These are phyloP conservation scores for Persicaria tinctoria DNA, from an alignment of 148 eudicot species.

Conservation along the genomic window DNA sequence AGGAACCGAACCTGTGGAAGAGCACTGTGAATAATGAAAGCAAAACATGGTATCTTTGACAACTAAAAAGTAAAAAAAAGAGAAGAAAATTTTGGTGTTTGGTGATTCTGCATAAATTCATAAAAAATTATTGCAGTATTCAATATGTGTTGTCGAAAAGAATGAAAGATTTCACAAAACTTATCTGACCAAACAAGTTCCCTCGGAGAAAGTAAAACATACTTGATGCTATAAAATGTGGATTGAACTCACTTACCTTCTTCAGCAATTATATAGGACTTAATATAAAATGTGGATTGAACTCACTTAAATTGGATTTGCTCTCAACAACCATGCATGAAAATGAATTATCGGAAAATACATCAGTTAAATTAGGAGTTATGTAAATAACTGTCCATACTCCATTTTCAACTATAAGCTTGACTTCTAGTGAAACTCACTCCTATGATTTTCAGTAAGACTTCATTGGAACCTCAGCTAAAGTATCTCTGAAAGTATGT, in stretches of 20 bases:
- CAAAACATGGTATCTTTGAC: background rate
- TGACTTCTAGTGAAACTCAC: background rate
- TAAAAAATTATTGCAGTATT: background rate
- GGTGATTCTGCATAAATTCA: background rate
- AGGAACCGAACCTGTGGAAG: slow-evolving; percentile 58
- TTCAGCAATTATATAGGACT: too few relatives aligned
- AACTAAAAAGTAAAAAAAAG: background rate
- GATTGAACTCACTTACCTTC: too few relatives aligned
- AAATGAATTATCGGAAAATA: background rate
- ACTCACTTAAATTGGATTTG: too few relatives aligned
- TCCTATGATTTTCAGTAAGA: background rate
- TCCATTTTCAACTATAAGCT: background rate
- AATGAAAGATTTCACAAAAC: background rate
- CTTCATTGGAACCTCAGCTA: background rate
- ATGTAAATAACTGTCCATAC: background rate
- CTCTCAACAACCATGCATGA: background rate
- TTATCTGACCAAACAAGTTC: background rate
- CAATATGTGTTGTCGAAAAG: background rate
- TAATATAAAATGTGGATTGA: too few relatives aligned
- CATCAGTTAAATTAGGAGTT: background rate
- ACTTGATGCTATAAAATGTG: too few relatives aligned
- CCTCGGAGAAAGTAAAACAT: too few relatives aligned
- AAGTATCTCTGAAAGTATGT: background rate
- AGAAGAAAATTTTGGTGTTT: background rate
- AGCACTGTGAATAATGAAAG: background rate